Conservation (phyloP, 176 grass and related monocot genomes). For the Raddia guianensis region DNA sequence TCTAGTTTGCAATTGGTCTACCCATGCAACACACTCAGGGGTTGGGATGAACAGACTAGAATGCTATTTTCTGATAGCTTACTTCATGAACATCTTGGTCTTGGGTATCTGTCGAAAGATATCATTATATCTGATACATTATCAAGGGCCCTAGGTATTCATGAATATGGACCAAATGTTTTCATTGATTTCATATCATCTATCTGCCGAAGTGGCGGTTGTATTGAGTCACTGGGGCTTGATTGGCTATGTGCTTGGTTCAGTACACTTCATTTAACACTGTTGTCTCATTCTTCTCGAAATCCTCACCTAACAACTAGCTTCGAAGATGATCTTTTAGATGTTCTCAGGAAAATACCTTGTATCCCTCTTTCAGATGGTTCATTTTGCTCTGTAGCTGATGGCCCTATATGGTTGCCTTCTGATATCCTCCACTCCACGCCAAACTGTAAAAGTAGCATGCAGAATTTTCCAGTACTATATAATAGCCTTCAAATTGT, state of each 20-base stretch:
- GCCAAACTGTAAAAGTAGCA: slow-evolving; percentile 57
- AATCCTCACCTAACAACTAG: slow-evolving; percentile 41
- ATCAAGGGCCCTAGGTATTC: slow-evolving; percentile 77
- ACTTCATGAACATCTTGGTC: slow-evolving; percentile 75
- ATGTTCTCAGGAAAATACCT: slow-evolving; percentile 69
- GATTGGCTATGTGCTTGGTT: slow-evolving; percentile 96
- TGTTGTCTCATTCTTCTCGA: slow-evolving; percentile 56
- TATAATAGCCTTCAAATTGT: slow-evolving; percentile 76
- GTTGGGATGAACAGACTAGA: slow-evolving; percentile 77
- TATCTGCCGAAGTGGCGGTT: slow-evolving; percentile 60
- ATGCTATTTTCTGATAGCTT: slow-evolving; percentile 70
- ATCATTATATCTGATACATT: slow-evolving; percentile 77
- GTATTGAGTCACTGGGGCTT: slow-evolving; percentile 68
- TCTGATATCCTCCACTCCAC: slow-evolving; percentile 60
- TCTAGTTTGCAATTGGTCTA: slow-evolving; percentile 62
- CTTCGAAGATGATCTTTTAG: slow-evolving; percentile 66
- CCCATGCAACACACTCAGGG: slow-evolving; percentile 76
- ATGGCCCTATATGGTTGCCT: slow-evolving; percentile 89
- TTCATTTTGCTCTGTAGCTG: slow-evolving; percentile 74
- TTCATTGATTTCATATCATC: slow-evolving; percentile 74
- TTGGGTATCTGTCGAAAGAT: slow-evolving; percentile 87
- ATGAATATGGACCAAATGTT: slow-evolving; percentile 77
- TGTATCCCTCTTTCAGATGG: slow-evolving; percentile 91
- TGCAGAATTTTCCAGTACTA: slow-evolving; percentile 68
- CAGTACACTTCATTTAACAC: slow-evolving; percentile 56